These are phyloP conservation scores for Tylopilus subfusipes DNA, from an alignment of 768 basidiomycete genomes.

Conservation along the genomic window DNA sequence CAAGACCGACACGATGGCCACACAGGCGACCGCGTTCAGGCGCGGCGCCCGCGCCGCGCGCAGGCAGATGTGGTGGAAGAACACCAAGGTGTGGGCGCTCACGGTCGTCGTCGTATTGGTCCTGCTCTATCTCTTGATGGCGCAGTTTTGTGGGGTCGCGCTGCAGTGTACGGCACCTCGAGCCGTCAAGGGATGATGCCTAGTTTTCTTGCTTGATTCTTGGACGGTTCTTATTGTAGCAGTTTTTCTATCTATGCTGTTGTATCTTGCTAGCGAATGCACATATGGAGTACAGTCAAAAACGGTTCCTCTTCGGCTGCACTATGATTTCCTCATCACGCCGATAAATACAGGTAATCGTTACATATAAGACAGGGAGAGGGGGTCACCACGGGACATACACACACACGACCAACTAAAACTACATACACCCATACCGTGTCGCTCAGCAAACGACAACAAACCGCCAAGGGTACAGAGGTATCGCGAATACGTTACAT, in stretches of 20 bases:
- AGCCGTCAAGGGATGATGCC: neutral
- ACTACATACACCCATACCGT: conserved; percentile 13
- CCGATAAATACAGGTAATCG: neutral
- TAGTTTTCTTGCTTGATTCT: neutral
- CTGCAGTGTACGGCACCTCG: conserved; percentile 52
- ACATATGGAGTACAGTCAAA: neutral
- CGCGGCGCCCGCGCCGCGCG: conserved; percentile 81
- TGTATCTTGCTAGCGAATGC: conserved; percentile 8
- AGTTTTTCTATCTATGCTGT: conserved; percentile 1
- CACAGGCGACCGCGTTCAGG: conserved; percentile 90
- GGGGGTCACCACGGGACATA: neutral
- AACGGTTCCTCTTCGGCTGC: neutral
- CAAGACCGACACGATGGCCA: conserved; percentile 94
- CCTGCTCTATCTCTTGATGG: conserved; percentile 76
- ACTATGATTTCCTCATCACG: neutral
- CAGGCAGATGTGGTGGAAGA: conserved; percentile 89
- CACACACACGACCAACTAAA: conserved; percentile 7
- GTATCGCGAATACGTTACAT: conserved; percentile 25
- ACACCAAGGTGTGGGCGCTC: conserved; percentile 64
- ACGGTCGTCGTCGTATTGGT: conserved; percentile 68
- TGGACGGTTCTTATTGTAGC: conserved; percentile 8
- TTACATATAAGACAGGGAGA: conserved; percentile 16
- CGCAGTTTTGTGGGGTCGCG: conserved; percentile 86
- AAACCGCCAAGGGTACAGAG: conserved; percentile 8
- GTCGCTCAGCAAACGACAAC: neutral